Evolutionary conservation across 1,284 basidiomycete genomes (phyloP).

Genomic region (Gymnopus androsaceus): DNA sequence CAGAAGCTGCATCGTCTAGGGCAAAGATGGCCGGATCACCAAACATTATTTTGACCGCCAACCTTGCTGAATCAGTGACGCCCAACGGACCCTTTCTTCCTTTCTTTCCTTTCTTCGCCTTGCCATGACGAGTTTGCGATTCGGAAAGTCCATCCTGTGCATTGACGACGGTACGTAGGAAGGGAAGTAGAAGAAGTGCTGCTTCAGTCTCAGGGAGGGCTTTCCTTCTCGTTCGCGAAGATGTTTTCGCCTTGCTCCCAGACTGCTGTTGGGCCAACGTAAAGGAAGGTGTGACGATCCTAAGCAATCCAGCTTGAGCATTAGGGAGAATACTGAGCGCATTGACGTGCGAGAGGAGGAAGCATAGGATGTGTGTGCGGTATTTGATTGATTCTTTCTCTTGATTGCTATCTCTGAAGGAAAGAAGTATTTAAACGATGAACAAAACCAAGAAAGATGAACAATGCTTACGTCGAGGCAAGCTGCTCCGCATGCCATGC

Average conservation of each 20-base stretch:
- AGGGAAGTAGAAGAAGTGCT: conserved; percentile 2
- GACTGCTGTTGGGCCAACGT: not conserved
- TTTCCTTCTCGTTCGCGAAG: not conserved
- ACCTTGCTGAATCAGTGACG: not conserved
- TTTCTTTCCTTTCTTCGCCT: not conserved
- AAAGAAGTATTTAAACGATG: not conserved
- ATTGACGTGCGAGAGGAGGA: conserved; percentile 80
- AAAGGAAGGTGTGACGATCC: not conserved
- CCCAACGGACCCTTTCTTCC: not conserved
- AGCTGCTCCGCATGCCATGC: conserved; percentile 68
- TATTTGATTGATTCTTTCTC: conserved; percentile 65
- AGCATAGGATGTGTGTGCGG: conserved; percentile 78
- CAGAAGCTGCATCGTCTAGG: conserved; percentile 16
- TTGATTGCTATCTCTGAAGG: conserved; percentile 4
- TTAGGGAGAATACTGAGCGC: conserved; percentile 51
- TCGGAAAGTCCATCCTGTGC: conserved; percentile 40
- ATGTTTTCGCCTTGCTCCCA: not conserved
- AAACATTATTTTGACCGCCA: not conserved
- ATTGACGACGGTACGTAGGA: conserved; percentile 34
- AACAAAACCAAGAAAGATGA: not conserved
- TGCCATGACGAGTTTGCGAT: not conserved
- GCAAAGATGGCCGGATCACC: not conserved
- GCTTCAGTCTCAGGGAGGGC: not conserved
- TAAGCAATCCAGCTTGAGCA: conserved; percentile 37
- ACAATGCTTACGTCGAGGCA: conserved; percentile 40